Conservation (phyloP, 177 flowering plant species). For the Vitis hybrid region DNA sequence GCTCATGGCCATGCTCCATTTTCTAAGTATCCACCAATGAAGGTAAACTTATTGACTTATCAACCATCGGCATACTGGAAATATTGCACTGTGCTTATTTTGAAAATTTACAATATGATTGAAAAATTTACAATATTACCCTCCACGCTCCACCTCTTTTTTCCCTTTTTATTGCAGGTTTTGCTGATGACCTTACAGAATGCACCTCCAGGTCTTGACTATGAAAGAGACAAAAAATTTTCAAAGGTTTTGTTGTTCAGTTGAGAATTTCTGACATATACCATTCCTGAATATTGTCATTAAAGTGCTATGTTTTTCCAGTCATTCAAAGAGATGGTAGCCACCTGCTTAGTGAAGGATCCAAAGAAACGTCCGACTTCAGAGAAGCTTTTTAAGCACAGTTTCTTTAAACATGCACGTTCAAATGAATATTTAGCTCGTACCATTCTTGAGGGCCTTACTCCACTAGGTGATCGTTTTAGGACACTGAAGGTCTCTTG, state of each 20-base stretch:
- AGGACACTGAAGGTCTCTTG: conserved; percentile 74
- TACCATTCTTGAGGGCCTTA: conserved; percentile 71
- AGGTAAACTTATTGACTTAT: conserved; percentile 38
- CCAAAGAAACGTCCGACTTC: conserved; percentile 91
- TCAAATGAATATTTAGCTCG: conserved; percentile 63
- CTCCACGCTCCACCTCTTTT: background rate
- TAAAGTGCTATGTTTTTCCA: conserved; percentile 27
- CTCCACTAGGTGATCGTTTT: conserved; percentile 91
- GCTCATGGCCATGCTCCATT: conserved; percentile 99
- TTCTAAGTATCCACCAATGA: conserved; percentile 98
- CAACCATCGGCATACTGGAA: too few relatives aligned
- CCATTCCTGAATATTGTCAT: conserved; percentile 11
- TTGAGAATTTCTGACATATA: background rate
- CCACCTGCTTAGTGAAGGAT: conserved; percentile 95
- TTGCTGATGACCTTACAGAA: conserved; percentile 96
- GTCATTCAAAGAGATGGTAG: conserved; percentile 93
- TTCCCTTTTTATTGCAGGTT: conserved; percentile 44
- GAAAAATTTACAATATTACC: too few relatives aligned
- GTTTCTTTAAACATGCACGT: conserved; percentile 80
- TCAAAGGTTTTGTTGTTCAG: conserved; percentile 63
- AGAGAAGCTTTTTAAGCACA: conserved; percentile 88
- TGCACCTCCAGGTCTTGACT: conserved; percentile 99
- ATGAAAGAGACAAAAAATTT: conserved; percentile 88
- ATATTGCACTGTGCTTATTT: too few relatives aligned
- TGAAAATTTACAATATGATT: too few relatives aligned